phyloP scores from a whole-genome alignment of 345 rosid species.

The Punica granatum region DNA sequence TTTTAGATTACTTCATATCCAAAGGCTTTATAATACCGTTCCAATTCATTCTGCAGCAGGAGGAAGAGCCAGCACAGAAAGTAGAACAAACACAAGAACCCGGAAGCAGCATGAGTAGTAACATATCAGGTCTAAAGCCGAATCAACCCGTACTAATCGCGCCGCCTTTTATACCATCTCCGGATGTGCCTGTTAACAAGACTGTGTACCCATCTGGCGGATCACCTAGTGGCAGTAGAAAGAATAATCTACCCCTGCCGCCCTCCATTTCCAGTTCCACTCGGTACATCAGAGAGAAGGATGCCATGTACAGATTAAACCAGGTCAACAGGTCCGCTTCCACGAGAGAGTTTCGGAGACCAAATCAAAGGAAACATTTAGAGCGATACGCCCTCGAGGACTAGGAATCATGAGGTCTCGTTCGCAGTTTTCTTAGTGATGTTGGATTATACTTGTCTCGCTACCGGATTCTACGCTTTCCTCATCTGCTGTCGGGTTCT shows the following conservation, averaged over 20 bases:
- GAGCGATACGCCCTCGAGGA: constrained; percentile 22
- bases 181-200: constrained; percentile 12
- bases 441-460: background rate
- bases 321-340: constrained; percentile 41
- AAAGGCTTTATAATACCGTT: too few species aligned
- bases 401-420: constrained; percentile 6
- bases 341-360: constrained; percentile 39
- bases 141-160: constrained; percentile 11
- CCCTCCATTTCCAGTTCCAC: constrained; percentile 12
- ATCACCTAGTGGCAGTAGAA: constrained; percentile 12
- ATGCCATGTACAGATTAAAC: constrained; percentile 23
- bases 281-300: constrained; percentile 13
- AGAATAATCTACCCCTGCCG: constrained; percentile 27
- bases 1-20: too few species aligned
- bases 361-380: constrained; percentile 24
- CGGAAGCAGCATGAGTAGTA: constrained; percentile 25
- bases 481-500: background rate
- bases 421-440: background rate
- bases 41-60: constrained; percentile 19
- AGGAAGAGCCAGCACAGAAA: constrained; percentile 9
- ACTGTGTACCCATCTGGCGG: constrained; percentile 18
- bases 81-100: constrained; percentile 19
- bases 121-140: constrained; percentile 27
- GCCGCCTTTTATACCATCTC: constrained; percentile 13
- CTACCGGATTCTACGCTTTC: background rate